Conservation (phyloP, 169 alveolate genomes). For the Plasmodium gallinaceum region DNA sequence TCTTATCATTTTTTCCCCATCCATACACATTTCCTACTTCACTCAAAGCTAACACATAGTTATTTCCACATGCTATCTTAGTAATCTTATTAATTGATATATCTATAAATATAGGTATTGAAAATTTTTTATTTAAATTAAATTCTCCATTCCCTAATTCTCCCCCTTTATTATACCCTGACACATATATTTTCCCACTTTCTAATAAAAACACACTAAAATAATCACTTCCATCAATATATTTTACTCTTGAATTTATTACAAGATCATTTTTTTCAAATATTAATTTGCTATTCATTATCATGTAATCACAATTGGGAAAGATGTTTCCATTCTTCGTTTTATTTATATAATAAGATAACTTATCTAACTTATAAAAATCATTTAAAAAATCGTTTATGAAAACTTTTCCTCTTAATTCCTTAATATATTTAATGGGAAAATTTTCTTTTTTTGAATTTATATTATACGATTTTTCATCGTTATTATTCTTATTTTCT, state of each 20-base stretch:
- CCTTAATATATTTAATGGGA: slow-evolving; percentile 21
- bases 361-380: slow-evolving; percentile 31
- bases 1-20: slow-evolving; percentile 83
- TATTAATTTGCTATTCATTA: neutral
- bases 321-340: neutral
- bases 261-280: slow-evolving; percentile 9
- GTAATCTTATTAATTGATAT: slow-evolving; percentile 78
- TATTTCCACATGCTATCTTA: slow-evolving; percentile 91
- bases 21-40: slow-evolving; percentile 91
- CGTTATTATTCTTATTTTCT: neutral
- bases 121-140: slow-evolving; percentile 51
- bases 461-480: neutral
- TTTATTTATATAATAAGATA: neutral
- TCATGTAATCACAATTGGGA: neutral
- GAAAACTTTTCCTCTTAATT: slow-evolving; percentile 42
- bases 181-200: slow-evolving; percentile 92
- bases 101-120: slow-evolving; percentile 37
- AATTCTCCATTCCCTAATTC: slow-evolving; percentile 90
- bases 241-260: slow-evolving; percentile 77
- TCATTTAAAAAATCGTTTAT: slow-evolving; percentile 11
- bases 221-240: slow-evolving; percentile 91
- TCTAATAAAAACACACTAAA: slow-evolving; percentile 88
- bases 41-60: slow-evolving; percentile 88
- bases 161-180: slow-evolving; percentile 96
- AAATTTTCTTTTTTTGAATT: neutral